Evolutionary conservation across 345 rosid genomes (phyloP), one percentile per base, ranked within the genome.

Genomic region (Pugionium dolabratum): DNA sequence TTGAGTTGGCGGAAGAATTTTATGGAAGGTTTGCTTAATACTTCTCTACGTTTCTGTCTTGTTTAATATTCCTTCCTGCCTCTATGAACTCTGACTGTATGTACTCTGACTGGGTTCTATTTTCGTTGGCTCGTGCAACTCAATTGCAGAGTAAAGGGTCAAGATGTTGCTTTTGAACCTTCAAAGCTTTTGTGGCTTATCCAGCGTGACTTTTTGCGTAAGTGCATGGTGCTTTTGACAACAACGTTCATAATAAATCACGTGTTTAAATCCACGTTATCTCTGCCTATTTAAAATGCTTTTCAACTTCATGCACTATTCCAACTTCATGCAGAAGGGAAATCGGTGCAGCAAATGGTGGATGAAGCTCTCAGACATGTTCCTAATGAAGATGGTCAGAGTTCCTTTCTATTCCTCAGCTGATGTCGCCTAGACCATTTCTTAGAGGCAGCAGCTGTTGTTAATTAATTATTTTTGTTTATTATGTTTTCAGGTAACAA

Each of bases 1-100:
- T 89, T 74, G 99, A 94, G 79, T 89, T 94, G 64, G 99, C 99
- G 53, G 99, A 94, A 83, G 99, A 94, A 75, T 94, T 94, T 78
- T 94, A 94, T 76, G 99, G 96, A 82, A 94, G 99, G 96, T 88
- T 72, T 76, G 75, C 32, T 51, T 50, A 59, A 27, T 62, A 28
- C 3, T 36, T 46, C 58, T 63, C 56, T 28, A 31, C 58, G 28
- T 18, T 75, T 60, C n/a, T 48, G 32, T 74, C 65, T 40, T 36
- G 3, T 62, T 18, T 52, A 64, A 31, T 54, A 31, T 54, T 9
- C 33, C 28, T 53, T 18, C 41, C 7, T 49, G 9, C 26, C 27
- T 45, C 39, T 56, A 44, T 33, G 43, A 52, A 30, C 64, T 41
- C 91, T 81, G 73, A 80, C 82, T 73, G 72, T 56, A 44, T 33